phyloP scores from a whole-genome alignment of 2,329 filamentous ascomycete species.

The Grosmannia huntii region DNA sequence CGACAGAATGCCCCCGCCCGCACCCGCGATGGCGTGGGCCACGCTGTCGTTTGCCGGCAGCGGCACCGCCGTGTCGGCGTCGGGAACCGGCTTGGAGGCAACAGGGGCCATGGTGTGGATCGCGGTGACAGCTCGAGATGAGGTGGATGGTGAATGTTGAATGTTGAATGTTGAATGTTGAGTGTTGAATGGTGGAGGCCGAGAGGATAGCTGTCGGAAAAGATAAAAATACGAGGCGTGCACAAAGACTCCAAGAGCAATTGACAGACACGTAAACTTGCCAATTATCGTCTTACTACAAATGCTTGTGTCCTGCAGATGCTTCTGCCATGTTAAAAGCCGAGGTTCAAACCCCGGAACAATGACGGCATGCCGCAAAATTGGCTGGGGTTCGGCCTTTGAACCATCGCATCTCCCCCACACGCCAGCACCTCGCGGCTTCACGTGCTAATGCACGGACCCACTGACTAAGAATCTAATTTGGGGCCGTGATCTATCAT shows the following conservation, averaged over 20 bases:
- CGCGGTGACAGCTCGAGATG: background rate
- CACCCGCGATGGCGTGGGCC: conserved; percentile 83
- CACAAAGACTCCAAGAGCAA: too few relatives aligned
- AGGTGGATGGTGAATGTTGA: background rate
- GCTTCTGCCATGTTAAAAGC: background rate
- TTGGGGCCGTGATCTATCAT: too few relatives aligned
- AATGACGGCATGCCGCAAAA: background rate
- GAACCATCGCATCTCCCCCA: background rate
- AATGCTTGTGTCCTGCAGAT: background rate
- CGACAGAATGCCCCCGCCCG: conserved; percentile 84
- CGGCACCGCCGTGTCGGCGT: conserved; percentile 14
- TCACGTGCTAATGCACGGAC: too few relatives aligned
- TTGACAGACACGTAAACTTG: background rate
- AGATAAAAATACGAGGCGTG: background rate
- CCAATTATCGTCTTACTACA: background rate
- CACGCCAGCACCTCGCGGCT: background rate
- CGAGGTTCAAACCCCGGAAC: background rate
- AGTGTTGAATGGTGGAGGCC: too few relatives aligned
- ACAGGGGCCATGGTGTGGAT: conserved; percentile 9
- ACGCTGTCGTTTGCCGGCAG: conserved; percentile 91
- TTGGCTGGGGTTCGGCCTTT: background rate
- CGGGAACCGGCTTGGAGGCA: conserved; percentile 8
- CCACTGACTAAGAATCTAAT: too few relatives aligned
- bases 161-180: too few relatives aligned
- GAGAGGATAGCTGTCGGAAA: background rate